phyloP scores from a whole-genome alignment of 1,139 yeast species.

The Kluyveromyces marxianus region DNA sequence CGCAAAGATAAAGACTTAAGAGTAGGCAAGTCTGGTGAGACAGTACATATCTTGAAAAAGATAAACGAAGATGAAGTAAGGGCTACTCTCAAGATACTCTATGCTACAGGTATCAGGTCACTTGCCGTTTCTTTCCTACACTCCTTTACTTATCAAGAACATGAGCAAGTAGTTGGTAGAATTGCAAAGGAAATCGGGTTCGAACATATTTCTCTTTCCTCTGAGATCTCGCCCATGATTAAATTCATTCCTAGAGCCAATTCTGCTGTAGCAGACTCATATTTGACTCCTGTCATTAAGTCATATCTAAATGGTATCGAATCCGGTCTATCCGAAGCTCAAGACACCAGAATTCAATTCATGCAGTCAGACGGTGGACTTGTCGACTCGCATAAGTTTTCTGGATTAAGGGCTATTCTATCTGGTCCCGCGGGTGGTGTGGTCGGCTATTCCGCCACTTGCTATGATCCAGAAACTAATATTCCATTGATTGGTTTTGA shows the following conservation, averaged over 20 bases:
- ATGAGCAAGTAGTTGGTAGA: slow-evolving; percentile 50
- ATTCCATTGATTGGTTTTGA: slow-evolving; percentile 50
- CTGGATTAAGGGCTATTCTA: slow-evolving; percentile 46
- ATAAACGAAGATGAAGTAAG: slow-evolving; percentile 41
- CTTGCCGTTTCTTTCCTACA: slow-evolving; percentile 64
- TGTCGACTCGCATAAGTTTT: slow-evolving; percentile 41
- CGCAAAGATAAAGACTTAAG: slow-evolving; percentile 22
- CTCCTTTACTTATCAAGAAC: slow-evolving; percentile 61
- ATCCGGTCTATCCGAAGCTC: slow-evolving; percentile 49
- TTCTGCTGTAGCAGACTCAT: slow-evolving; percentile 73
- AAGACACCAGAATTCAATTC: slow-evolving; percentile 37
- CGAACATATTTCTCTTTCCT: slow-evolving; percentile 54
- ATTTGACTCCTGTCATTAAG: slow-evolving; percentile 64
- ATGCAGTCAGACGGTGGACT: slow-evolving; percentile 60
- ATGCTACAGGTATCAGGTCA: slow-evolving; percentile 51
- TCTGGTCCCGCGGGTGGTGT: slow-evolving; percentile 64
- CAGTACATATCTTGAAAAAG: slow-evolving; percentile 43
- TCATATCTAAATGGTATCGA: slow-evolving; percentile 55
- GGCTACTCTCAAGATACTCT: slow-evolving; percentile 36
- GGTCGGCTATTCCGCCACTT: slow-evolving; percentile 48
- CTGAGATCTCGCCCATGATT: slow-evolving; percentile 64
- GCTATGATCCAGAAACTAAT: slow-evolving; percentile 35
- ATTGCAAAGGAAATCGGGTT: slow-evolving; percentile 57
- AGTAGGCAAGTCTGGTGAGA: slow-evolving; percentile 59
- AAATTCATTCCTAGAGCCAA: slow-evolving; percentile 65